Conservation (phyloP, 106 monocot genomes). For the Platanthera zijinensis region DNA sequence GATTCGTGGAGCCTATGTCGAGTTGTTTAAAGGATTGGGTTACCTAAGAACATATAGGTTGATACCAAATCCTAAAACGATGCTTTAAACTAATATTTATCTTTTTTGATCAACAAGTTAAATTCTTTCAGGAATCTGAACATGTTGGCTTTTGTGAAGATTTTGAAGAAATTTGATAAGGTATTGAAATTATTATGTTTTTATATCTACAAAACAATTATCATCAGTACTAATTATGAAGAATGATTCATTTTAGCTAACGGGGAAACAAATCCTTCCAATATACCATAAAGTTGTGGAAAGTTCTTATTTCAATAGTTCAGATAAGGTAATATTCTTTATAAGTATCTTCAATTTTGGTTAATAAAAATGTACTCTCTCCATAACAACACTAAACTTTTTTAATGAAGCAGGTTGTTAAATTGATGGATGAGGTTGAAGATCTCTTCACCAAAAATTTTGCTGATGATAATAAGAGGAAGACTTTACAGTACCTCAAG, state of each 20-base stretch:
- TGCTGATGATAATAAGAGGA: constrained; percentile 55
- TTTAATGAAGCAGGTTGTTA: constrained; percentile 40
- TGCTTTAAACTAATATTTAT: background rate
- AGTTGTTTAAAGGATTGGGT: constrained; percentile 81
- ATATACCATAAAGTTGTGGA: constrained; percentile 87
- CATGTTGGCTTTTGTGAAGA: constrained; percentile 94
- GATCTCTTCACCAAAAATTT: constrained; percentile 75
- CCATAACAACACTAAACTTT: background rate
- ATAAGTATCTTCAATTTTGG: background rate
- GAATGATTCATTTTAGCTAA: constrained; percentile 33
- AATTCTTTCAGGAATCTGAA: constrained; percentile 65
- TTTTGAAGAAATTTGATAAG: constrained; percentile 97
- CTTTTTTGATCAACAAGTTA: background rate
- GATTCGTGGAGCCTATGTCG: constrained; percentile 83
- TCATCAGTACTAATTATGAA: background rate
- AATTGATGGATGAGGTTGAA: constrained; percentile 79
- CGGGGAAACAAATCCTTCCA: constrained; percentile 59
- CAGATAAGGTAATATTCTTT: constrained; percentile 50
- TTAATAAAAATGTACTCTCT: background rate
- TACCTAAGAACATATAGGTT: constrained; percentile 80
- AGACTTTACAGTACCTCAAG: constrained; percentile 93
- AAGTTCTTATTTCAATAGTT: constrained; percentile 94
- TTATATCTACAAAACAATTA: background rate
- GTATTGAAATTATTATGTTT: constrained; percentile 19
- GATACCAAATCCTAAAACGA: background rate